Evolutionary conservation across 495 filamentous ascomycete species (phyloP).

Genomic region (Aspergillus bertholletiae): DNA sequence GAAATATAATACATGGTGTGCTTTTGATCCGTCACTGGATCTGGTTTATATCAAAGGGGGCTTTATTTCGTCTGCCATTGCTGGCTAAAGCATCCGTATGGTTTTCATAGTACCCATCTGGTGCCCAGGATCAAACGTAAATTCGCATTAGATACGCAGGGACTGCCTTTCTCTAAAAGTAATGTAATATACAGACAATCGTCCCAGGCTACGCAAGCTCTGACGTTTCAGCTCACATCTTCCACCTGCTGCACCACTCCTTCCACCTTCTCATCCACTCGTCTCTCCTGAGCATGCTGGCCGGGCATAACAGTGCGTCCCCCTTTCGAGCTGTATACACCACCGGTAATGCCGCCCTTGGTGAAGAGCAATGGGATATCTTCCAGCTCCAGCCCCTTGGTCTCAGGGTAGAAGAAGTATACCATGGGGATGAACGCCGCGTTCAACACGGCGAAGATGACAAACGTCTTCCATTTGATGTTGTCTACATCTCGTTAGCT

Average conservation of each 20-base stretch:
- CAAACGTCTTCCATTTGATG: constrained; percentile 60
- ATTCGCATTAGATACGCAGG: no score
- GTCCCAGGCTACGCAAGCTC: no score
- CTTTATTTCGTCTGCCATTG: no score
- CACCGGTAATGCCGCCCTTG: constrained; percentile 32
- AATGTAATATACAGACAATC: no score
- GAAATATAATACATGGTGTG: no score
- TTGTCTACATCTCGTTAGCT: constrained; percentile 37
- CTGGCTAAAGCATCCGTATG: no score
- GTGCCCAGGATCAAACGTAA: no score
- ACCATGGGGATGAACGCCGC: constrained; percentile 58
- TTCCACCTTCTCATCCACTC: constrained; percentile 16
- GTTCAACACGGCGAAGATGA: constrained; percentile 60
- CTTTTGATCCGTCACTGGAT: no score
- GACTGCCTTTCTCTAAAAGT: no score
- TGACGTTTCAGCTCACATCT: neutral
- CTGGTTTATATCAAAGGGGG: no score
- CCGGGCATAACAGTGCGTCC: constrained; percentile 19
- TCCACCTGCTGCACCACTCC: constrained; percentile 13
- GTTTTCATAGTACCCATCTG: no score
- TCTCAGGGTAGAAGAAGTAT: constrained; percentile 66
- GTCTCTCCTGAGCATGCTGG: constrained; percentile 17
- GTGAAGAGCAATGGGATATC: constrained; percentile 65
- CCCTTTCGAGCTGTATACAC: constrained; percentile 30
- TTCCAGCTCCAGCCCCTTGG: constrained; percentile 63